Evolutionary conservation across 495 filamentous ascomycete species (phyloP), one percentile per base, ranked within the genome.

Genomic region (Pyrenula aspistea): DNA sequence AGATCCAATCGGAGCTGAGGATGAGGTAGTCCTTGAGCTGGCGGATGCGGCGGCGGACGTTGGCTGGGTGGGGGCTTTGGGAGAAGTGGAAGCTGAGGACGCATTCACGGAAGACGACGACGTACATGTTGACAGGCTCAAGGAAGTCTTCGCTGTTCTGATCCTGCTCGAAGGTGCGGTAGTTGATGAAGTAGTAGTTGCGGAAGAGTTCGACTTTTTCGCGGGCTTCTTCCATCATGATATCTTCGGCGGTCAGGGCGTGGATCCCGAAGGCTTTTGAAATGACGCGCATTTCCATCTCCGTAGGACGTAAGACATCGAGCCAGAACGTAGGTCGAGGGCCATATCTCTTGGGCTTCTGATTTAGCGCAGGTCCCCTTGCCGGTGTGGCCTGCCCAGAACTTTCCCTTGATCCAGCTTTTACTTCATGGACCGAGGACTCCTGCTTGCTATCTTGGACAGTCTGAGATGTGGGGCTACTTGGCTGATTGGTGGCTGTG

Each of bases 161-260:
- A 63, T 97, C 91, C 68, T 98, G 93, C 62, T 96, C 94, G 61
- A 98, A 98, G 1, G 90, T 89, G 8, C 93, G 85, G 70, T 96
- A 98, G 63, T 95, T 97, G 70, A 96, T 85, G 65, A 98, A 96
- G 67, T 98, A 98, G 72, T 98, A 98, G 60, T 94, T 86, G 36
- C 85, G 81, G 74, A 98, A 98, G 4, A 98, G 81, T 70, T 98
- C 93, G 8, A 98, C 94, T 71, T 98, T 98, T 64, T 98, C 93
- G 10, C 93, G 89, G 51, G 88, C 85, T 72, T 98, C 93, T 67
- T 97, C 88, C 73, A 95, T 84, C 81, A 96, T 84, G 68, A 98
- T 97, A 68, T 98, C 93, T 66, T 98, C 93, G 21, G 87, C 84
- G 0, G 93, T 98, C 53, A 98, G 72, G 1, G 92, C 90, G 68